These are phyloP conservation scores for Ceratocystis papillata DNA, from an alignment of 2,329 filamentous ascomycete species.

Conservation along the genomic window DNA sequence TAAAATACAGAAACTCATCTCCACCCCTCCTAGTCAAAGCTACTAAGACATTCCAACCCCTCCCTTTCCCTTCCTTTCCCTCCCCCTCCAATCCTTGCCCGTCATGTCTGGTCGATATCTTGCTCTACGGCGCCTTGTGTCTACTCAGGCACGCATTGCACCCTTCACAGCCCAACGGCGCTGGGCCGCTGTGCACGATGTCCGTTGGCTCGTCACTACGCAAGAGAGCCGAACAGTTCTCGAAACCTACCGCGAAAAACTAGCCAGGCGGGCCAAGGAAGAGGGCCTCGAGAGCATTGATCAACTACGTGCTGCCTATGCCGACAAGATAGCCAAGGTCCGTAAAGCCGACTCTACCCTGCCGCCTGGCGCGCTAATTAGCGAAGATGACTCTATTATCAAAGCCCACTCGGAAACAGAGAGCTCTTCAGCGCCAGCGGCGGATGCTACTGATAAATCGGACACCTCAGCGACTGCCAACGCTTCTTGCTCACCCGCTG, in stretches of 20 bases:
- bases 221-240: slow-evolving; percentile 55
- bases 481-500: slow-evolving; percentile 27
- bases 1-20: not conserved
- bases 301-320: slow-evolving; percentile 70
- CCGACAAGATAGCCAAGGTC: slow-evolving; percentile 66
- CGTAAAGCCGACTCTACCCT: slow-evolving; percentile 53
- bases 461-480: slow-evolving; percentile 9
- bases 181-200: slow-evolving; percentile 86
- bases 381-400: slow-evolving; percentile 1
- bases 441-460: slow-evolving; percentile 27
- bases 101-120: slow-evolving; percentile 20
- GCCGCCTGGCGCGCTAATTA: slow-evolving; percentile 21
- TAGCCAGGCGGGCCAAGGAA: slow-evolving; percentile 67
- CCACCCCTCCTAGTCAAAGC: not conserved
- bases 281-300: slow-evolving; percentile 60
- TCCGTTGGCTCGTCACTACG: slow-evolving; percentile 78
- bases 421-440: slow-evolving; percentile 26
- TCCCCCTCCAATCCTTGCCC: too few relatives aligned
- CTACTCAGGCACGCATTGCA: slow-evolving; percentile 21
- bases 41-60: not conserved
- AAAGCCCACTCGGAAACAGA: not conserved
- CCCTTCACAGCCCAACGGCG: slow-evolving; percentile 49
- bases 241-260: slow-evolving; percentile 80
- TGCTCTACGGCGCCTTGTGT: slow-evolving; percentile 19
- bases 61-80: not conserved